These are phyloP conservation scores for Pharnaceum exiguum DNA, from an alignment of 148 eudicot species.

Conservation along the genomic window DNA sequence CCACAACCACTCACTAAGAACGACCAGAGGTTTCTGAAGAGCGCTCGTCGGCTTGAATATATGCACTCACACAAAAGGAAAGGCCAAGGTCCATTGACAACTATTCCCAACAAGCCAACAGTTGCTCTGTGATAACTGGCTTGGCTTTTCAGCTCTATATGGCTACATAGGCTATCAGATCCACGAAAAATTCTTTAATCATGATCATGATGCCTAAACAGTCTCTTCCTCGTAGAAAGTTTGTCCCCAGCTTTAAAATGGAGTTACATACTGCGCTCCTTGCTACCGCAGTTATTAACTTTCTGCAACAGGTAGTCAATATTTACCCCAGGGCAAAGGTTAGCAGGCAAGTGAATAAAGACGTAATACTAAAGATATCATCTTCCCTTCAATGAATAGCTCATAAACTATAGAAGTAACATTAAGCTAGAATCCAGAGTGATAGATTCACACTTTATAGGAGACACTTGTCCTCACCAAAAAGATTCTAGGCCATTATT, in stretches of 20 bases:
- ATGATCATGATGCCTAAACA: constrained; percentile 7
- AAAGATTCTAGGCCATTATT: background rate
- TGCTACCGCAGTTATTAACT: constrained; percentile 4
- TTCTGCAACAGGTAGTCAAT: background rate
- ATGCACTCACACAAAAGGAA: background rate
- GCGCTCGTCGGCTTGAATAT: too few species aligned
- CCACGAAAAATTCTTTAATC: constrained; percentile 13
- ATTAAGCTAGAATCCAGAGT: constrained; percentile 1
- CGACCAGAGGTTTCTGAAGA: too few species aligned
- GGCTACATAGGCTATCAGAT: constrained; percentile 11
- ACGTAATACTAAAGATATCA: too few species aligned
- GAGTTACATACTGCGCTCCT: background rate
- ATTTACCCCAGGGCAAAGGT: constrained; percentile 2
- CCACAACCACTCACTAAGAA: too few species aligned
- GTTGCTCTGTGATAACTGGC: constrained; percentile 22
- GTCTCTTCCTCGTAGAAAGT: constrained; percentile 9
- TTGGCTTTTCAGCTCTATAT: constrained; percentile 12
- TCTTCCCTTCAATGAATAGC: too few species aligned
- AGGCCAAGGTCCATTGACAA: background rate
- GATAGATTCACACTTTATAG: background rate
- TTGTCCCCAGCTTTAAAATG: background rate
- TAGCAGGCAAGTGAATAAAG: too few species aligned
- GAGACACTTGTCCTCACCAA: constrained; percentile 7
- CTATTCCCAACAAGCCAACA: background rate
- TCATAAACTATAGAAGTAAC: too few species aligned